These are phyloP conservation scores for Trichoderma gamsii DNA, from an alignment of 495 filamentous ascomycete genomes.

Conservation along the genomic window DNA sequence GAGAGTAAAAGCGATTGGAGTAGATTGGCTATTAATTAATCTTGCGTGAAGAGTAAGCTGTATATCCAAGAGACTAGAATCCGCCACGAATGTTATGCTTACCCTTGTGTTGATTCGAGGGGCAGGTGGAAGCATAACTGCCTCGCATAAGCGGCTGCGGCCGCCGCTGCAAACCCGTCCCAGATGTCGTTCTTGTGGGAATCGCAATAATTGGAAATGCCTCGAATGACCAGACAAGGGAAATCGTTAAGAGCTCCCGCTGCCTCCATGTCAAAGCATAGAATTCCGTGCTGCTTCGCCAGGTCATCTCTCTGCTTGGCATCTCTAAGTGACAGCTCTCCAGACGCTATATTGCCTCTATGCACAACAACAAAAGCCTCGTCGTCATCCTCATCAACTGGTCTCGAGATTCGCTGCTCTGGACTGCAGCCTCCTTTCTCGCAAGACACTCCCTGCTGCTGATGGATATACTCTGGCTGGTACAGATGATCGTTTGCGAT, in stretches of 20 bases:
- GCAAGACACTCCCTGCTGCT: background rate
- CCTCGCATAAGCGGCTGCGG: background rate
- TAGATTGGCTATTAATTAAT: background rate
- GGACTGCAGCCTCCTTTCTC: background rate
- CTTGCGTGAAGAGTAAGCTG: background rate
- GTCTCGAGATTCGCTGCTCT: background rate
- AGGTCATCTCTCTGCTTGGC: background rate
- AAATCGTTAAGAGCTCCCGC: background rate
- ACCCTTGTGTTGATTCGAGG: background rate
- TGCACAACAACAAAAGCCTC: background rate
- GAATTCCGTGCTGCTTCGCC: background rate
- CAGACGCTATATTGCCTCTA: background rate
- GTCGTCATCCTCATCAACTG: background rate
- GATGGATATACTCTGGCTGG: background rate
- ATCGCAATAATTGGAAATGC: background rate
- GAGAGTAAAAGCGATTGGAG: background rate
- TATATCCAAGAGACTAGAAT: background rate
- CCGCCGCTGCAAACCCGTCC: background rate
- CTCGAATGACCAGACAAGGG: background rate
- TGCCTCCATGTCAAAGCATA: slow-evolving; percentile 6
- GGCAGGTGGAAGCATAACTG: background rate
- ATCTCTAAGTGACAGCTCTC: background rate
- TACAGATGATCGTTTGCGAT: background rate
- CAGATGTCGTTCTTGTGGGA: background rate
- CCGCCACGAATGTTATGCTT: background rate